Evolutionary conservation across 163 green algal species (phyloP).

Genomic region (Scenedesmus sp.): DNA sequence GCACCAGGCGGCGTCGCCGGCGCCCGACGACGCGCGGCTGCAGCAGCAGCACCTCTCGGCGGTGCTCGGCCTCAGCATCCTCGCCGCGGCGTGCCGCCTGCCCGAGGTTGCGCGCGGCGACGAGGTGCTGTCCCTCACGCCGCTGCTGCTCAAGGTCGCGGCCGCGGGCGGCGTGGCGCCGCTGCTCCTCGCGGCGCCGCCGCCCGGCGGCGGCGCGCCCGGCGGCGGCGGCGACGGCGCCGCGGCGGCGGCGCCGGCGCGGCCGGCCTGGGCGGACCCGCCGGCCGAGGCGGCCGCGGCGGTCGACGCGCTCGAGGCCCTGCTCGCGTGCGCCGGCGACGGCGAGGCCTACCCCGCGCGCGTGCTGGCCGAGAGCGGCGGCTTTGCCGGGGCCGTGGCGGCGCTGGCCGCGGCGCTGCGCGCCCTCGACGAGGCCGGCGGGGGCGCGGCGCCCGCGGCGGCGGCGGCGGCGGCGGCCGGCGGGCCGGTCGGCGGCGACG

Average conservation of each 20-base stretch:
- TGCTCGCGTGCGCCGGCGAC: slow-evolving; percentile 39
- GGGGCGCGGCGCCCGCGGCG: neutral
- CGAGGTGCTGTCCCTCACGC: slow-evolving; percentile 57
- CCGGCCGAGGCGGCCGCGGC: slow-evolving; percentile 20
- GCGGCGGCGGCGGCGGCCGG: neutral
- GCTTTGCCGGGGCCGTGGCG: neutral
- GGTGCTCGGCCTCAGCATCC: slow-evolving; percentile 59
- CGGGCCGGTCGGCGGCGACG: slow-evolving; percentile 19
- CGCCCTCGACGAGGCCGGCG: neutral
- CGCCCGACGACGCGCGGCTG: slow-evolving; percentile 4
- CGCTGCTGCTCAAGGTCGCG: slow-evolving; percentile 60
- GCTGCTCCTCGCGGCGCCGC: neutral
- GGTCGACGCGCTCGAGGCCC: slow-evolving; percentile 65
- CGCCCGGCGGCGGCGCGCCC: neutral
- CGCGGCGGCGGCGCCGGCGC: neutral
- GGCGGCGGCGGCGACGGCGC: neutral
- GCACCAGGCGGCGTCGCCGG: slow-evolving; percentile 10
- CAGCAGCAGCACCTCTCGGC: slow-evolving; percentile 42
- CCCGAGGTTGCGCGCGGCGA: slow-evolving; percentile 48
- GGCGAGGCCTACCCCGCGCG: slow-evolving; percentile 12
- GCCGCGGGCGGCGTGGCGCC: slow-evolving; percentile 31
- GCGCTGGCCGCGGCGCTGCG: slow-evolving; percentile 3
- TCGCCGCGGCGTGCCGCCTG: slow-evolving; percentile 53
- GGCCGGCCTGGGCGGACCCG: neutral
- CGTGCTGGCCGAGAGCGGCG: slow-evolving; percentile 38